Conservation (phyloP, 768 basidiomycete genomes). For the Sporobolomyces pararoseus region DNA sequence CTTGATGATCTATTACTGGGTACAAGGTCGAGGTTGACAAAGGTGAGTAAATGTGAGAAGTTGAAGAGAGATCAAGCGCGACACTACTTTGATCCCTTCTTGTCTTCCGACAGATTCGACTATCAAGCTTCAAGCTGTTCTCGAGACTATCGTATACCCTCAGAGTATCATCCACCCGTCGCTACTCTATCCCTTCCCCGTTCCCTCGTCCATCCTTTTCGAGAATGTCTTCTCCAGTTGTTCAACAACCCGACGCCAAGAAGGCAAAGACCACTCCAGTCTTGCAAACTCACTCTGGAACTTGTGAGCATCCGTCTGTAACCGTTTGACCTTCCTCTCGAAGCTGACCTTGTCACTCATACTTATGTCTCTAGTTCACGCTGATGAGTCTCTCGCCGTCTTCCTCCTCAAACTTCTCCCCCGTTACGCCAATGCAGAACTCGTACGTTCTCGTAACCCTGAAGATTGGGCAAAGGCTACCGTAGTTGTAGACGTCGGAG, state of each 20-base stretch:
- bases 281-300: conserved; percentile 19
- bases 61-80: too few species aligned
- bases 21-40: too few species aligned
- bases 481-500: conserved; percentile 92
- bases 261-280: conserved; percentile 12
- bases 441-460: conserved; percentile 72
- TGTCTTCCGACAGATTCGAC: background rate
- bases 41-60: too few species aligned
- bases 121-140: background rate
- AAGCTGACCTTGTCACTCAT: background rate
- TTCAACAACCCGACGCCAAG: conserved; percentile 9
- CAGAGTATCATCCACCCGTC: background rate
- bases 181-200: background rate
- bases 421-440: conserved; percentile 60
- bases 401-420: conserved; percentile 76
- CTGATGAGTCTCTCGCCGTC: conserved; percentile 92
- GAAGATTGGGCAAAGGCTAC: conserved; percentile 70
- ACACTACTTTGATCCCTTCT: too few species aligned
- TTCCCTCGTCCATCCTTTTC: background rate
- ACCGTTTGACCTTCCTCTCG: background rate
- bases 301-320: conserved; percentile 9
- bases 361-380: conserved; percentile 58
- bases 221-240: conserved; percentile 53
- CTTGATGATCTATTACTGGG: too few species aligned
- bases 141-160: background rate